Evolutionary conservation across 1,284 basidiomycete species (phyloP), one percentile per base, ranked within the genome.

Genomic region (Marasmius oreades): DNA sequence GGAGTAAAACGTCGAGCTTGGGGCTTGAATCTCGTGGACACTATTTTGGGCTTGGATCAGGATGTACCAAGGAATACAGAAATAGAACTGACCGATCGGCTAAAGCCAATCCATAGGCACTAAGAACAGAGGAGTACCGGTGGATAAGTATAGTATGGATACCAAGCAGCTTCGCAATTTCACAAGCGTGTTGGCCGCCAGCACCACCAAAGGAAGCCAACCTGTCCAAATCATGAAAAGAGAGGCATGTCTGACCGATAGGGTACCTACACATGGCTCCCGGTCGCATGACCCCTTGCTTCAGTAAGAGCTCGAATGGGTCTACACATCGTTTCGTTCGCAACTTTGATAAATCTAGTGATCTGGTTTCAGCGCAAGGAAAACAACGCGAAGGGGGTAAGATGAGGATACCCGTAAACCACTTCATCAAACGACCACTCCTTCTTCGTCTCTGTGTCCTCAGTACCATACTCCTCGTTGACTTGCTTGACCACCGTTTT

Each of bases 291-390:
- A 4, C 95, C 95, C 48, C 92, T 77, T 1, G 92, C 93, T 71
- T 96, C 95, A 0, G 95, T 98, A 59, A 98, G 71, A 1, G 95
- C 88, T 6, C 95, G 85, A 59, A 98, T 97, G 1, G 95, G 95
- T 45, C 95, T 77, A 63, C 88, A 90, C 94, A 97, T 97, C 0
- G 91, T 92, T 73, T 94, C 92, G 61, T 94, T 95, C 11, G 92
- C 92, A n/a, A 95, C 90, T 66, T 92, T 92, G 74, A 95, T 90
- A 69, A 94, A 95, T 1, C 89, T 90, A n/a, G n/a, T n/a, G 52
- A 37, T n/a, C 24, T 2, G 14, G 18, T 44, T 43, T 52, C 33
- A 52, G 16, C 16, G 26, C 14, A 31, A 16, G 12, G 10, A 18
- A 47, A 52, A 51, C 46, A 57, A 22, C 37, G 28, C 28, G 53